Evolutionary conservation across 345 rosid genomes (phyloP).

Genomic region (Lenwebbia sp.): DNA sequence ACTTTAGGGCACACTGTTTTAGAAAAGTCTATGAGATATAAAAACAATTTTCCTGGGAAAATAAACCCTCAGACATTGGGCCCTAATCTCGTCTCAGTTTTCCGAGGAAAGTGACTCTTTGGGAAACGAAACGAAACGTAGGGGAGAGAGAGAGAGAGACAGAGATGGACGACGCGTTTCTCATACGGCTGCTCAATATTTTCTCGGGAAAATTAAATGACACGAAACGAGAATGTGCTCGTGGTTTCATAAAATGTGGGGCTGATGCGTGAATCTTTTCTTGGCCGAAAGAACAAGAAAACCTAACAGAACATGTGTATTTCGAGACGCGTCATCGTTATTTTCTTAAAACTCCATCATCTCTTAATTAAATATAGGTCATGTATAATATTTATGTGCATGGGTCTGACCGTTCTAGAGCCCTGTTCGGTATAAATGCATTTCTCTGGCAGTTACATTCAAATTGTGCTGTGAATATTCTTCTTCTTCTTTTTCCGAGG

Average conservation of each 20-base stretch:
- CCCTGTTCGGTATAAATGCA: too few relatives aligned
- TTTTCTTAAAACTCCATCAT: background rate
- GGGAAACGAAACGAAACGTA: background rate
- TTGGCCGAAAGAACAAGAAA: background rate
- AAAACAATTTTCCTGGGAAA: background rate
- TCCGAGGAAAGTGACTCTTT: background rate
- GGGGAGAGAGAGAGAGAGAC: too few relatives aligned
- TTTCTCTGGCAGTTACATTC: background rate
- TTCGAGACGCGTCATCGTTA: background rate
- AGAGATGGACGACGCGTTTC: background rate
- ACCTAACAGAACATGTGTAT: background rate
- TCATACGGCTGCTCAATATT: background rate
- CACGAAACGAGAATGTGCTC: background rate
- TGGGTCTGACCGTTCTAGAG: background rate
- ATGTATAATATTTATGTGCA: background rate
- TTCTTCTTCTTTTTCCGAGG: accelerated
- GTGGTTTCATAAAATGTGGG: background rate
- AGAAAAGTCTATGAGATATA: background rate
- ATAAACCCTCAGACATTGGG: background rate
- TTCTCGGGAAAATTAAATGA: background rate
- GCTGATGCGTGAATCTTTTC: background rate
- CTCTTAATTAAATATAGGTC: too few relatives aligned
- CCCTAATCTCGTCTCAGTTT: background rate
- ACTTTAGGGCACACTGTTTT: background rate
- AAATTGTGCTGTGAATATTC: background rate